A percentile compares a stretch with the other conserved stretches of the same genome.
Conservation (phyloP, 768 basidiomycete species). For the Mycena metata region DNA sequence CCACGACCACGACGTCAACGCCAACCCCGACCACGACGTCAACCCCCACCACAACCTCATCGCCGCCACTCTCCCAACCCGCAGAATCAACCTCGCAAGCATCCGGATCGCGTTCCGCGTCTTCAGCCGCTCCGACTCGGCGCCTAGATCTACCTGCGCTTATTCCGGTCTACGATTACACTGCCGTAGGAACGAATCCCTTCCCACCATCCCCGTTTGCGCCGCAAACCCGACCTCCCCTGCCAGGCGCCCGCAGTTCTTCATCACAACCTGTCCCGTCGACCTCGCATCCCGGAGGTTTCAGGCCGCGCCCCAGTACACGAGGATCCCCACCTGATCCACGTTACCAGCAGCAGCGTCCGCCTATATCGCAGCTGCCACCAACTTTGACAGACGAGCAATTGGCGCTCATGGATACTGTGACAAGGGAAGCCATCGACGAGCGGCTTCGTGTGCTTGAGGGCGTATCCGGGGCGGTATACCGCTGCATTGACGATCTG, state of each 20-base stretch:
- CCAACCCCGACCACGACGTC: constrained; percentile 2
- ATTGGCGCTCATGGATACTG: constrained; percentile 70
- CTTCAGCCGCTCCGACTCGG: constrained; percentile 22
- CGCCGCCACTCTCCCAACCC: constrained; percentile 24
- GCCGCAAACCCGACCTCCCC: constrained; percentile 17
- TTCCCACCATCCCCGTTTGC: constrained; percentile 13
- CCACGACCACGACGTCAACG: constrained; percentile 1
- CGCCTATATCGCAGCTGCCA: constrained; percentile 54
- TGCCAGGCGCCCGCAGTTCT: constrained; percentile 19
- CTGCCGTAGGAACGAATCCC: constrained; percentile 32
- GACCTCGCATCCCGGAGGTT: constrained; percentile 10
- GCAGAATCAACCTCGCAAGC: constrained; percentile 3
- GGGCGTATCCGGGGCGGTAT: constrained; percentile 80
- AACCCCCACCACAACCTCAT: constrained; percentile 23
- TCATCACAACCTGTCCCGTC: constrained; percentile 17
- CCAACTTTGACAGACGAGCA: constrained; percentile 70
- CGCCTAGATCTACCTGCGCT: constrained; percentile 43
- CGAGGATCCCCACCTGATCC: constrained; percentile 31
- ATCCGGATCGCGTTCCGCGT: constrained; percentile 15
- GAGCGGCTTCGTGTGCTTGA: constrained; percentile 86
- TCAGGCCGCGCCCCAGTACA: constrained; percentile 25
- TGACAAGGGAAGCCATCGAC: constrained; percentile 87
- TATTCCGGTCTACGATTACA: constrained; percentile 50
- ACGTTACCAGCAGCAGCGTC: constrained; percentile 24
- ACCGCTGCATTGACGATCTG: constrained; percentile 83